phyloP scores from a whole-genome alignment of 2,329 filamentous ascomycete genomes.

The Golovinomyces cichoracearum region DNA sequence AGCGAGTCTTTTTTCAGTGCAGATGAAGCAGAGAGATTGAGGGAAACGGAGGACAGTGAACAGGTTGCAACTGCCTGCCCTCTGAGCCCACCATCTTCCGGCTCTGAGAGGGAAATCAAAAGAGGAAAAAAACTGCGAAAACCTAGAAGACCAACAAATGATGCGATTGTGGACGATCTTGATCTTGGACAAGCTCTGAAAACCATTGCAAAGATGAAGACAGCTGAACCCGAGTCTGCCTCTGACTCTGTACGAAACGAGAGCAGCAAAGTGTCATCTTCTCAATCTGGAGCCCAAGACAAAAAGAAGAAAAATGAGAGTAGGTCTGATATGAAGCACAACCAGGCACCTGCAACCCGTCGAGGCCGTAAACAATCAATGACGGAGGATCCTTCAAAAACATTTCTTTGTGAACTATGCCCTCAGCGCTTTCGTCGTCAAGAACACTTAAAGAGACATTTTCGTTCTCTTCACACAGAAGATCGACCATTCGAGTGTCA shows the following conservation, averaged over 20 bases:
- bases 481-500: constrained; percentile 97
- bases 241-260: no score
- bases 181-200: no score
- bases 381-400: constrained; percentile 94
- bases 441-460: constrained; percentile 96
- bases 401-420: constrained; percentile 89
- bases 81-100: constrained; percentile 33
- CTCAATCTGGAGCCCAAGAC: neutral
- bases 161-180: no score
- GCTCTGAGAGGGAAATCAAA: constrained; percentile 24
- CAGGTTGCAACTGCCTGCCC: constrained; percentile 33
- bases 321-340: constrained; percentile 12
- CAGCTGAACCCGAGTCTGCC: no score
- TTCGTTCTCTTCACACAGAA: constrained; percentile 89
- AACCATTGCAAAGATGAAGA: constrained; percentile 14
- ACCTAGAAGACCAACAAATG: constrained; percentile 6
- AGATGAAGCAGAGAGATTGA: no score
- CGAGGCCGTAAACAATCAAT: constrained; percentile 95
- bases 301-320: neutral
- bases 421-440: constrained; percentile 92
- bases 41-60: no score
- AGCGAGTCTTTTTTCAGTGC: no score
- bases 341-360: constrained; percentile 44
- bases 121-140: constrained; percentile 27
- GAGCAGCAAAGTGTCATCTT: no score